Evolutionary conservation across 345 rosid genomes (phyloP), one percentile per base, ranked within the genome.

Genomic region (Eucalyptus viminalis): DNA sequence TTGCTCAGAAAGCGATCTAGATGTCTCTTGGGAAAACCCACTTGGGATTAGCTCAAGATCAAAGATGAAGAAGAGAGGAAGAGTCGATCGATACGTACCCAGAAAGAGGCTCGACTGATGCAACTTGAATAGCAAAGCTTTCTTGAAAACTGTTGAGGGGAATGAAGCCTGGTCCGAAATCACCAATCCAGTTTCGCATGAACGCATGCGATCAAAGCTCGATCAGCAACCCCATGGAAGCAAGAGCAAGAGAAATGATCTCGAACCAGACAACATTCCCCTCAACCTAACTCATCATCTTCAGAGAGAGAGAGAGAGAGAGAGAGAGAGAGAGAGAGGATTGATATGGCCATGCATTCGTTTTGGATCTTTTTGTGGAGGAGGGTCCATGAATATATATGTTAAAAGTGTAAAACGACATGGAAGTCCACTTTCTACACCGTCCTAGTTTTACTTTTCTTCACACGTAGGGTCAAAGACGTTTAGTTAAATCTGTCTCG

Each of bases 121-220:
- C 83, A 40, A 40, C 47, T 37, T 7, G 83, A 76, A 76, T 40
- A 40, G 29, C 29, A 40, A 76, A 76, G 83, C 27, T 37, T 40
- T 21, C 14, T 69, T 22, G 45, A 76, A 76, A 92, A 76, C 47
- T 76, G 98, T 93, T 95, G 95, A 92, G 97, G 97, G 99, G 98
- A 96, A 97, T 96, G 98, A 95, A 94, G 97, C 97, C 99, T 96
- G 99, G 99, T 97, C 97, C 99, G 98, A 96, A 92, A 94, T 92
- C 97, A 91, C 91, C 91, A 31, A 5, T 92, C 91, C 91, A 8
- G 21, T 8, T 58, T 29, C 87, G 29, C 37, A 10, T 44, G 60
- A 29, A 45, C 86, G 56, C 56, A 87, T 87, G 65, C 43, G 60
- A 87, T 76, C 45, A 43, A 76, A 76, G 83, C 29, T 76, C 83